Conservation (phyloP, 441 rosid genomes). For the Breynia disticha region DNA sequence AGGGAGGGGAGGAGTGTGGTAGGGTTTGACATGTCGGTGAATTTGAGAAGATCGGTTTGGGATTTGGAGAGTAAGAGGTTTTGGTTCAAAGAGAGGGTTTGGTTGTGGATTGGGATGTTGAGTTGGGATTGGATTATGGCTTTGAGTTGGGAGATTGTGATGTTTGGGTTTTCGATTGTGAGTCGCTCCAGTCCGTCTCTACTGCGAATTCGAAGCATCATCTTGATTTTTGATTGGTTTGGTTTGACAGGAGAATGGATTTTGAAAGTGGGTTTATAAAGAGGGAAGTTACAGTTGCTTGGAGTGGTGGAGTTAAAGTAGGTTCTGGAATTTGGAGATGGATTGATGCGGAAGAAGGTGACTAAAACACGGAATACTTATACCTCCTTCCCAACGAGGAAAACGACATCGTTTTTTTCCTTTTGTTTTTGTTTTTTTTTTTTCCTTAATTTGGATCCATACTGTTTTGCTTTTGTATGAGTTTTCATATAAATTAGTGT, state of each 20-base stretch:
- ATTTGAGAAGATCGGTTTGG: conserved; percentile 37
- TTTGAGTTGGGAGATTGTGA: conserved; percentile 61
- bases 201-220: conserved; percentile 90
- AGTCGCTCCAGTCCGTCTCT: conserved; percentile 94
- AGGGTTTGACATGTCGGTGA: conserved; percentile 72
- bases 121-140: conserved; percentile 74
- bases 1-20: conserved; percentile 45
- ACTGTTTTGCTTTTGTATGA: too few relatives aligned
- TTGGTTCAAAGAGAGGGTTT: conserved; percentile 73
- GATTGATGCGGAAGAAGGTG: not conserved
- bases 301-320: not conserved
- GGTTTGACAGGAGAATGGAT: not conserved
- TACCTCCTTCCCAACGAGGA: too few relatives aligned
- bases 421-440: too few relatives aligned
- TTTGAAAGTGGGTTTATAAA: not conserved
- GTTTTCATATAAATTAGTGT: too few relatives aligned
- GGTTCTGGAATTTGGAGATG: not conserved
- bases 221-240: conserved; percentile 19
- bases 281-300: not conserved
- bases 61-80: conserved; percentile 65
- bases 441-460: too few relatives aligned
- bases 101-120: conserved; percentile 64
- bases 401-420: too few relatives aligned
- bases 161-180: conserved; percentile 35
- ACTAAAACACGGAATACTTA: too few relatives aligned